phyloP scores from a whole-genome alignment of 352 stramenopile species.

The Globisporangium okanoganense region DNA sequence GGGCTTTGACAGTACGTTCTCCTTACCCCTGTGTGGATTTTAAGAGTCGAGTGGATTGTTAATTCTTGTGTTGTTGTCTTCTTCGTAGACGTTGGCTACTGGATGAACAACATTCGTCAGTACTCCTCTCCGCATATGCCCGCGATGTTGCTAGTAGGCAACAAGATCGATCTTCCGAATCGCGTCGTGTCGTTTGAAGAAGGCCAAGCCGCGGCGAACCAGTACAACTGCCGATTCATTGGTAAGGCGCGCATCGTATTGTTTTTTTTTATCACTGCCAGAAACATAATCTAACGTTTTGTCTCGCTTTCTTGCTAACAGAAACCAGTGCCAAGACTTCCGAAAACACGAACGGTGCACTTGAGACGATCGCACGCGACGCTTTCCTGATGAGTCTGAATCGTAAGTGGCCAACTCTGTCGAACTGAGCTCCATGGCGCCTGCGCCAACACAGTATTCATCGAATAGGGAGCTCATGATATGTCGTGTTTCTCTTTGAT shows the following conservation, averaged over 20 bases:
- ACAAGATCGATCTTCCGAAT: conserved; percentile 91
- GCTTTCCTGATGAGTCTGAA: conserved; percentile 85
- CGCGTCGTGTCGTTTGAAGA: conserved; percentile 76
- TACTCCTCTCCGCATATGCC: conserved; percentile 75
- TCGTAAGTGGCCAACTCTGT: conserved; percentile 39
- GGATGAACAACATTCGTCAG: conserved; percentile 95
- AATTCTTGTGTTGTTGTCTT: conserved; percentile 11
- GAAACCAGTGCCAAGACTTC: conserved; percentile 89
- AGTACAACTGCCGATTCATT: conserved; percentile 87
- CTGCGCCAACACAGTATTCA: neutral
- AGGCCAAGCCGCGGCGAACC: conserved; percentile 70
- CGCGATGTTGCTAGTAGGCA: conserved; percentile 87
- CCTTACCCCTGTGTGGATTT: neutral
- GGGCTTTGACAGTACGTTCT: conserved; percentile 88
- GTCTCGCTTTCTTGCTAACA: conserved; percentile 18
- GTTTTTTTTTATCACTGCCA: neutral
- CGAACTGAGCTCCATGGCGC: too few species aligned
- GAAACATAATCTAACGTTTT: conserved; percentile 11
- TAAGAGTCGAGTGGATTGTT: neutral
- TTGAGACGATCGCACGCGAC: conserved; percentile 85
- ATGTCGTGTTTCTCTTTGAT: neutral
- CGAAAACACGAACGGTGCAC: conserved; percentile 81
- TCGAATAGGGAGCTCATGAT: neutral
- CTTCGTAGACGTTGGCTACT: conserved; percentile 88
- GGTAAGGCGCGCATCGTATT: conserved; percentile 31